Evolutionary conservation across 225 moss, liverwort and hornwort genomes (phyloP).

Genomic region (Thuidium tamariscinum): DNA sequence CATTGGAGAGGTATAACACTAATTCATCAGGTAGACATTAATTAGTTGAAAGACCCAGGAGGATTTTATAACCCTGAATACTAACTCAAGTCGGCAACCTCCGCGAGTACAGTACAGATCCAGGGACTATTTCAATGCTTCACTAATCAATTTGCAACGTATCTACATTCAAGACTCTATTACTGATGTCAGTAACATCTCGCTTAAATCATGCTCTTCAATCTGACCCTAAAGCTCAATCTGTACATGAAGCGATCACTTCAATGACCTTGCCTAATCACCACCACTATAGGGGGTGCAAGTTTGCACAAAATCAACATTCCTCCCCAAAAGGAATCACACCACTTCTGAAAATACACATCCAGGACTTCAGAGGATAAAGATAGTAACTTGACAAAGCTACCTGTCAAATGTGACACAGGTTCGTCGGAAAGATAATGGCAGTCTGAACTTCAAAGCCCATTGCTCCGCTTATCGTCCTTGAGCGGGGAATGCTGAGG

Average conservation of each 20-base stretch:
- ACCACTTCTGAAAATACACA: neutral
- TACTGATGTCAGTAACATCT: neutral
- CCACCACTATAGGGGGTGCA: neutral
- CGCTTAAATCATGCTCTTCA: neutral
- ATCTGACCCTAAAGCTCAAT: conserved; percentile 2
- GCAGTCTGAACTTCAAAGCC: neutral
- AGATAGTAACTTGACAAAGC: neutral
- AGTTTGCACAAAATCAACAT: neutral
- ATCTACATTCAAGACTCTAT: neutral
- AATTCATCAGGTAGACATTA: neutral
- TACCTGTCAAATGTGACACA: neutral
- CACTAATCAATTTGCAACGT: neutral
- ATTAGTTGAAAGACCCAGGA: neutral
- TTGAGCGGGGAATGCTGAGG: neutral
- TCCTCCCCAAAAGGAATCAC: neutral
- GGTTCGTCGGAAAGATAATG: neutral
- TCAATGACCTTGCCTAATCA: conserved; percentile 1
- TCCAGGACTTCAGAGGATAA: neutral
- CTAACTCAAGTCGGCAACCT: neutral
- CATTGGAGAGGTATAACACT: too few relatives aligned
- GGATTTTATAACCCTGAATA: neutral
- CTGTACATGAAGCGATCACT: conserved; percentile 12
- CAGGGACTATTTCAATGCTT: neutral
- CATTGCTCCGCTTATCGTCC: conserved; percentile 6
- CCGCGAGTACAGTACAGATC: neutral